Base-by-base conservation (phyloP, 2,329 filamentous ascomycete genomes). In the Sordariomycetes sp. region DNA sequence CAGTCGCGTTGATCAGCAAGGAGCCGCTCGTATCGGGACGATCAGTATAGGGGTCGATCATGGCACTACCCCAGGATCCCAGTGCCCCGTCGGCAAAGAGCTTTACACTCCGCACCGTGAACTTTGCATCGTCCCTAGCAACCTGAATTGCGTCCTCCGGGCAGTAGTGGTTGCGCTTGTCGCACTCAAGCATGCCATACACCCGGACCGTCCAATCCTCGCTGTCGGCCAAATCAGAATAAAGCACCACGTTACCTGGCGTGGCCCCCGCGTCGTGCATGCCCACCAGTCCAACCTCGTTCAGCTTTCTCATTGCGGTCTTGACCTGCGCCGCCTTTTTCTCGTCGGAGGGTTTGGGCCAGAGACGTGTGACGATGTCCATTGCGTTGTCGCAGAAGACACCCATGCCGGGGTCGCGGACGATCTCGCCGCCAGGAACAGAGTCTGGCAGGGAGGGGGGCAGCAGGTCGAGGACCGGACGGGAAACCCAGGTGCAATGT, bases 371-470 rank as follows among this genome's bases (percentile, higher is more conserved):
- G 23, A 82, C 64, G 33, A 79, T 52, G 28, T 79, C 73, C 70
- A 83, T 82, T 17, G 79, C 79, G 47, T 83, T 83, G 52, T 85
- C 79, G 48, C 80, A 85, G 44, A 84, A 83, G 8, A 84, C 78
- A 27, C 80, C 79, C 46, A 69, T 64, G 0, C 75, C 75, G 1
- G 79, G 78, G 4, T 72, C 57, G 20, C 68, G 64, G 11, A 79
- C 52, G 9, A 82, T 68, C 39, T 82, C 75, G 2, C 80, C 80
- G 9, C 79, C 79, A 2, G 76, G 74, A 2, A 78, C 52, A 5
- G 72, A 50, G 36, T 71, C 65, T 3, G 66, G 59, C 18, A 70
- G 42, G 8, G 69, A 63, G 10, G 28, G 21, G 1, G 77, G 70
- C 6, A 85, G 65, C 2, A 83, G 62, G 31, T 68, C 57, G 3